Evolutionary conservation across 2,329 filamentous ascomycete genomes (phyloP), one percentile per base, ranked within the genome.

Genomic region (Lachnellula arida): DNA sequence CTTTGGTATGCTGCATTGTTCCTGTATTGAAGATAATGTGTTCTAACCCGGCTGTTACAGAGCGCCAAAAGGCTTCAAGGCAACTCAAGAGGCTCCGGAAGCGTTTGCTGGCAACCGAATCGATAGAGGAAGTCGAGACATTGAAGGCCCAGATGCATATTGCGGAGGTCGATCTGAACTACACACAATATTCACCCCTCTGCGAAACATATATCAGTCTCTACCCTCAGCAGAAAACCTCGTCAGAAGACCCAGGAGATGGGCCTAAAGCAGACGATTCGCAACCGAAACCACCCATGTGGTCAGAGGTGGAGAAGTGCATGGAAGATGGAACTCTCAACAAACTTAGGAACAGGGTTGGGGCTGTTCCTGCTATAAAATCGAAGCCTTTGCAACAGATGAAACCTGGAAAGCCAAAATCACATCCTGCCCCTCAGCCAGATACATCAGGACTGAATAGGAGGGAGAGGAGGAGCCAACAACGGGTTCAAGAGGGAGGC

Each of bases 151-250:
- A 84, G 57, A 74, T 89, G n/a, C 86, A 89, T 68, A 76, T 82
- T 23, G 83, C 84, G 25, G 81, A 91, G 67, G 81, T 92, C 12
- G 89, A 93, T 67, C 75, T 88, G 60, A 85, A 89, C 64, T 94
- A 94, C 68, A 83, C 88, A 1, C 79, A 82, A 52, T 87, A 86
- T 71, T 88, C 82, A 60, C 89, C 89, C 1, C 81, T 88, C 46
- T 76, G 85, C 65, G 84, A 89, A 70, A 76, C 79, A 22, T 94
- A 94, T 71, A 78, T 88, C 61, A 84, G 82, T 63, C 68, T 87
- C 15, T 87, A 85, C 62, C 75, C 80, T 12, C 71, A 70, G 17
- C 67, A 2, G 71, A 75, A 50, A 74, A 42, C 46, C 34, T 73
- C n/a, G 59, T 65, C 37, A 7, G 73, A 71, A 15, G 73, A 73